Conservation (phyloP, 2,329 filamentous ascomycete genomes). For the Cercospora brassicicola region DNA sequence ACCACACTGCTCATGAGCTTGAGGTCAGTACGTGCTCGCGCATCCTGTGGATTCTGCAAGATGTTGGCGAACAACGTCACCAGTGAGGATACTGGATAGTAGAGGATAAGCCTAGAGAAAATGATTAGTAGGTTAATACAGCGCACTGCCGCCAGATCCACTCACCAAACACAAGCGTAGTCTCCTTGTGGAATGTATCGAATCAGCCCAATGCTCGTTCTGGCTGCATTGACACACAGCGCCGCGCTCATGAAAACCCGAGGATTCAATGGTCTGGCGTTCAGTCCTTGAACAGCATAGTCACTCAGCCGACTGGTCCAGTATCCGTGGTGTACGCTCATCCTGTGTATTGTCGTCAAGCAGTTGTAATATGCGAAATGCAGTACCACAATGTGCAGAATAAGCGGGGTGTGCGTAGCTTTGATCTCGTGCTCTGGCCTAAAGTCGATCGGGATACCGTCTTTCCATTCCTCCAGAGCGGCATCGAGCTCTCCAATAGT, state of each 20-base stretch:
- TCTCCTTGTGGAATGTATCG: conserved; percentile 97
- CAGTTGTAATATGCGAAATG: conserved; percentile 99
- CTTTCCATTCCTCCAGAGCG: conserved; percentile 88
- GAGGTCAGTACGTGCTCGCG: conserved; percentile 81
- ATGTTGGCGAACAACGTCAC: conserved; percentile 97
- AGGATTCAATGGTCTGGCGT: conserved; percentile 86
- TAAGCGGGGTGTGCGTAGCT: conserved; percentile 86
- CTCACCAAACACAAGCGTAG: conserved; percentile 90
- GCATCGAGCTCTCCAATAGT: conserved; percentile 92
- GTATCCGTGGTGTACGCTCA: conserved; percentile 97
- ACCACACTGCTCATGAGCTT: conserved; percentile 91
- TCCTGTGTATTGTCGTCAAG: conserved; percentile 93
- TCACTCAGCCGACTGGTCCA: conserved; percentile 96
- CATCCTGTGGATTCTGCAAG: conserved; percentile 88
- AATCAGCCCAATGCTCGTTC: conserved; percentile 88
- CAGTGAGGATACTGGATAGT: conserved; percentile 92
- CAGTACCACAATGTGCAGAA: conserved; percentile 88
- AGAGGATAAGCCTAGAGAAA: conserved; percentile 74
- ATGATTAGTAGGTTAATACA: background rate
- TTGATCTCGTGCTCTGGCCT: conserved; percentile 97
- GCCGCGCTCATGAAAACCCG: conserved; percentile 91
- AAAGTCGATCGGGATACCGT: conserved; percentile 90
- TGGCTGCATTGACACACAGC: conserved; percentile 86
- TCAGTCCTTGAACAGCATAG: conserved; percentile 91
- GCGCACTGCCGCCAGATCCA: background rate